phyloP scores from a whole-genome alignment of 2,329 filamentous ascomycete species.

The Penicillium olsonii region DNA sequence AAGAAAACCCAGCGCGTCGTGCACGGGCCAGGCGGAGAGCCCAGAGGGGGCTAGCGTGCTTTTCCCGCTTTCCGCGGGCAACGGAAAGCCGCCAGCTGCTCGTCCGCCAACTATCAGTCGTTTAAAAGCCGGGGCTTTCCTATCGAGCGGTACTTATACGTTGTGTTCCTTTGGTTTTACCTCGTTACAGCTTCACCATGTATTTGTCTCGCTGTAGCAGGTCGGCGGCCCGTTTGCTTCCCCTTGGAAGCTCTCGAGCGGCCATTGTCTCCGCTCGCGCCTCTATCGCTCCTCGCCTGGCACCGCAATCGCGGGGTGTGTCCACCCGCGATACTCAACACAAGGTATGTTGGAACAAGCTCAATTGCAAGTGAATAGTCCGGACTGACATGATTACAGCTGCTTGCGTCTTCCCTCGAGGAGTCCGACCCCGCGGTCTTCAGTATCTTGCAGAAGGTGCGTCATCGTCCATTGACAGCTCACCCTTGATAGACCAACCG shows the following conservation, averaged over 20 bases:
- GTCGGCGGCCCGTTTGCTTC: constrained; percentile 34
- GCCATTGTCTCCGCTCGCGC: constrained; percentile 23
- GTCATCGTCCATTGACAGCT: constrained; percentile 20
- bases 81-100: constrained; percentile 26
- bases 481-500: background rate
- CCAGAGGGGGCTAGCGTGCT: constrained; percentile 23
- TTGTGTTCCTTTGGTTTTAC: constrained; percentile 10
- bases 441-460: constrained; percentile 86
- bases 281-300: constrained; percentile 23
- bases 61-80: constrained; percentile 41
- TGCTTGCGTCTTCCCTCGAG: constrained; percentile 76
- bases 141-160: constrained; percentile 19
- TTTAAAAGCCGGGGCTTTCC: constrained; percentile 24
- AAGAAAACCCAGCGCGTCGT: constrained; percentile 17
- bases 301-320: constrained; percentile 39
- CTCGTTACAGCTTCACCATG: constrained; percentile 25
- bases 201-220: constrained; percentile 41
- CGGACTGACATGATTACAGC: constrained; percentile 50
- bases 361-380: constrained; percentile 10
- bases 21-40: constrained; percentile 26
- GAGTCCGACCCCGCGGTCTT: constrained; percentile 85
- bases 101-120: constrained; percentile 16
- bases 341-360: constrained; percentile 30
- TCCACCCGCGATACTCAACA: constrained; percentile 45
- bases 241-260: constrained; percentile 29